Evolutionary conservation across 2,329 filamentous ascomycete genomes (phyloP), one percentile per base, ranked within the genome.

Genomic region (Cladosporium cucumerinum): DNA sequence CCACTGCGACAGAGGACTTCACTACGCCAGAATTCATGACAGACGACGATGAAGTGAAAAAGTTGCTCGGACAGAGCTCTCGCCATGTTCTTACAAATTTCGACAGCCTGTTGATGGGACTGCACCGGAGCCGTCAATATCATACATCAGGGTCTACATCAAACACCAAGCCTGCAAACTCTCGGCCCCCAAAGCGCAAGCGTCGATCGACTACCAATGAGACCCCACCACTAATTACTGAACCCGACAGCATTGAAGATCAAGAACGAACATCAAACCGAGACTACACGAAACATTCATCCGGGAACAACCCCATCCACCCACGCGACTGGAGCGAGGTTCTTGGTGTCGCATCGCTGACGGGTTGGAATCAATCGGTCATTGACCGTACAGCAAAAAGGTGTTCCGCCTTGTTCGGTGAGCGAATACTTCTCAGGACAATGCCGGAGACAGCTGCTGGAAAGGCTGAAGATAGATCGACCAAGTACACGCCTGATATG

Each of bases 271-370:
- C 7, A 11, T 5, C 28, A n/a, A 14, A 5, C 16, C 26, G 26
- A 21, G 28, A 16, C 67, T 25, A 36, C 52, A 43, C 18, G 23
- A 57, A 54, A 16, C 51, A 57, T 16, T 12, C 61, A 16, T 48
- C 58, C 21, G 48, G 59, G 7, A 28, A n/a, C n/a, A 66, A 63
- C 28, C 55, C 30, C 12, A 60, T 82, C 74, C 81, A 76, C 16
- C 79, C 87, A 14, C 85, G 90, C 25, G 90, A 96, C 78, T 98
- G 94, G 94, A 90, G 87, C 69, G 91, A 96, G 69, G 85, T 97
- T 1, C 78, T 97, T 30, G 91, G 91, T 0, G 83, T 92, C 0
- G 94, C 94, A 2, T 85, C 91, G 0, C 78, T 96, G 58, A 85
- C 85, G 1, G 92, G 90, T 0, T 93, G 93, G 77, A 80, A 89